Evolutionary conservation across 2,329 filamentous ascomycete genomes (phyloP).

Genomic region (Plenodomus tracheiphilus): DNA sequence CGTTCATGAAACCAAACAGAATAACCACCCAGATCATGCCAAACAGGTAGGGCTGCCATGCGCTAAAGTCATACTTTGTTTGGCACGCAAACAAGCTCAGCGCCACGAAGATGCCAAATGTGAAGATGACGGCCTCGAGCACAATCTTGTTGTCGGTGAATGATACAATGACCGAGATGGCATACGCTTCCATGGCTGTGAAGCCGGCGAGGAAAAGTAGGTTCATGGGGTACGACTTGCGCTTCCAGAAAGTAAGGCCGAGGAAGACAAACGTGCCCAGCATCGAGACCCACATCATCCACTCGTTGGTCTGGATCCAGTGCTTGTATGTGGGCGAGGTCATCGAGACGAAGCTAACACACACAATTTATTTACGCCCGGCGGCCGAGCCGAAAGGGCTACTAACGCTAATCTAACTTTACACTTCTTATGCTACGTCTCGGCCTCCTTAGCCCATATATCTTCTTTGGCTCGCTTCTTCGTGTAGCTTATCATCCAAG

Average conservation of each 20-base stretch:
- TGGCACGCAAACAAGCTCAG: slow-evolving; percentile 88
- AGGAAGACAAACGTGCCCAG: slow-evolving; percentile 42
- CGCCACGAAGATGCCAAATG: slow-evolving; percentile 66
- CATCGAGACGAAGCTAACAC: slow-evolving; percentile 83
- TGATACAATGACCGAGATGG: slow-evolving; percentile 87
- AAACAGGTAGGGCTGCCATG: slow-evolving; percentile 94
- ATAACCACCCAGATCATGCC: slow-evolving; percentile 87
- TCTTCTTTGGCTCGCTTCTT: no score
- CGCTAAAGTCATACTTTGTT: slow-evolving; percentile 96
- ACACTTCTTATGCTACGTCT: no score
- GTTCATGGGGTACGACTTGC: slow-evolving; percentile 82
- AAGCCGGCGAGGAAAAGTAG: slow-evolving; percentile 89
- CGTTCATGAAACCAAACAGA: slow-evolving; percentile 88
- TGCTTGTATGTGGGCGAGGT: slow-evolving; percentile 74
- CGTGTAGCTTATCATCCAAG: no score
- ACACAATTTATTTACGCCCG: no score
- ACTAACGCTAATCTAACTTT: no score
- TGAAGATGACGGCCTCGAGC: slow-evolving; percentile 86
- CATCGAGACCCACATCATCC: slow-evolving; percentile 84
- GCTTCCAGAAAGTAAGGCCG: slow-evolving; percentile 46
- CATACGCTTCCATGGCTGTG: slow-evolving; percentile 90
- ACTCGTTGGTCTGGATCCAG: slow-evolving; percentile 85
- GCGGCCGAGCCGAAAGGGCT: no score
- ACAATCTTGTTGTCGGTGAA: slow-evolving; percentile 86
- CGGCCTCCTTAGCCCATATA: no score